Evolutionary conservation across 257 asterid genomes (phyloP), one percentile per base, ranked within the genome.

Genomic region (Perilla frutescens): DNA sequence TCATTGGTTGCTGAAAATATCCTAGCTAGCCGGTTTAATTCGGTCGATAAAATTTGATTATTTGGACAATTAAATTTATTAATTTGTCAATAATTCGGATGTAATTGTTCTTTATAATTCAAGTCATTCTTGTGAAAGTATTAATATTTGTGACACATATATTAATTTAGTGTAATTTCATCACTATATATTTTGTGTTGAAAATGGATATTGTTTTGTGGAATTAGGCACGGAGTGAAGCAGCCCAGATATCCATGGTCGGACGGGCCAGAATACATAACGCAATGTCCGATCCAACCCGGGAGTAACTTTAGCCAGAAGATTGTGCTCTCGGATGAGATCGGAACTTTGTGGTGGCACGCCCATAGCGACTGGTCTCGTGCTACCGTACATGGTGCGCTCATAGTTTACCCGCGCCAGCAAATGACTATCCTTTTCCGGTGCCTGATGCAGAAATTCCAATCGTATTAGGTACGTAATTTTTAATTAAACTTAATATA

Each of bases 281-380:
- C 91, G 0, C 91, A 85, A 26, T 85, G 93, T 73, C 87, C 90
- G 6, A 84, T 87, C 15, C 57, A 3, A 47, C 84, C 93, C 40
- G 90, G 90, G 2, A 1, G 45, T 1, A 80, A 3, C 47, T 86
- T 85, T 47, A 68, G 74, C 32, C 90, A 76, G 49, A 77, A 48
- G 67, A 75, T 87, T 1, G 81, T 81, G 34, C 57, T 87, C 6
- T 71, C 85, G 0, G 90, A 81, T 0, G 92, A 87, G 64, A 69
- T 77, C 5, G 89, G 90, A 6, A 87, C 85, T 1, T 2, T 87
- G 26, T 83, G 90, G 93, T 87, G 90, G 92, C 90, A 87, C 39
- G 92, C 92, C 0, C 79, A 82, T 5, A 85, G 86, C 34, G 81
- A 85, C 0, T 87, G 92, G 89, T 81, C 88, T 0, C 29, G 89